Evolutionary conservation across 345 rosid genomes (phyloP), one percentile per base, ranked within the genome.

Genomic region (Hibiscus mutabilis): DNA sequence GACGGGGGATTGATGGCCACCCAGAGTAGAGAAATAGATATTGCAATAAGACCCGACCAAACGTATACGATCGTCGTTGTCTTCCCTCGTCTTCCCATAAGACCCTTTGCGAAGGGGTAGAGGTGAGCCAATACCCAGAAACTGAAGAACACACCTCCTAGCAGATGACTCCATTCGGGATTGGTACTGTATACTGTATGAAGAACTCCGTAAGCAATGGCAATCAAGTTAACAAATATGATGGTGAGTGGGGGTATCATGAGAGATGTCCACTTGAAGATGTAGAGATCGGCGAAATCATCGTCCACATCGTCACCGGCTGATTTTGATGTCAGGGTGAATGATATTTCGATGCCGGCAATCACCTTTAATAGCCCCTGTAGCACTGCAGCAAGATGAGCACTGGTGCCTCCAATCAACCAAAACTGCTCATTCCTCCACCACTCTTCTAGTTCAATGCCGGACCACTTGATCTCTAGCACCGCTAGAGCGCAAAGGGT

Each of bases 361-460:
- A 93, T 52, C 51, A 86, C 91, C 77, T 93, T 93, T 44, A 93
- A 86, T 0, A 90, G 81, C 47, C 97, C 97, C 79, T 90, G 97
- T 14, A 93, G 83, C 11, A 93, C 95, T 0, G 97, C 98, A 0
- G 83, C 91, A 19, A 90, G 77, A 81, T 93, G 95, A 1, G 97
- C 97, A 62, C 98, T 93, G 6, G 93, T 93, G 44, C 98, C 98
- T 4, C 93, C 90, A 0, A 92, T 92, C 59, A 92, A 77, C 96
- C 96, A 92, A 65, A 88, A 92, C 69, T 92, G 98, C 78, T 92
- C 98, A 29, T 92, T 90, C 68, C 98, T 85, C 94, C 98, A 92
- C 98, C 98, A 92, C 55, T 90, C 92, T 66, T 92, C 95, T 6
- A 92, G 76, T 19, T 71, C 71, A 46, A 92, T 81, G 1, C 95